Evolutionary conservation across 352 stramenopile genomes (phyloP).

Genomic region (Globisporangium irregulare): DNA sequence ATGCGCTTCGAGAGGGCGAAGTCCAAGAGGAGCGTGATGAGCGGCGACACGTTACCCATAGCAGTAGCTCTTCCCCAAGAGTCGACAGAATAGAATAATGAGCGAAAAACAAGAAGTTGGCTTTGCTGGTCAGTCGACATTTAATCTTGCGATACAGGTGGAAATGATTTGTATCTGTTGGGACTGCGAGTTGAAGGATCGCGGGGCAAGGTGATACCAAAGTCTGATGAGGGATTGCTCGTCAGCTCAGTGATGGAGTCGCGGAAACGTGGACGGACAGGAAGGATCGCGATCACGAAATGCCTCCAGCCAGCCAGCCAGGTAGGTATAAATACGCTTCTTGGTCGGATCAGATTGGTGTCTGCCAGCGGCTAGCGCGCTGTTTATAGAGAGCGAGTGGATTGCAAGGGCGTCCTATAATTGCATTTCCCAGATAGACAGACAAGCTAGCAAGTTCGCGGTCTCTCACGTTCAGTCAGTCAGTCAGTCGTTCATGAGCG

Average conservation of each 20-base stretch:
- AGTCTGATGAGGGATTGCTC: neutral
- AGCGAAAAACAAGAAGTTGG: neutral
- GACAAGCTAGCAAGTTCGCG: neutral
- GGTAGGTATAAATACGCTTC: conserved; percentile 5
- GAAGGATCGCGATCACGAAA: neutral
- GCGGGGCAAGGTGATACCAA: neutral
- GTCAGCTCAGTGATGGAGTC: neutral
- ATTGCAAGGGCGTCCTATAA: neutral
- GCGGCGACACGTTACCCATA: neutral
- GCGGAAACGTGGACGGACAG: neutral
- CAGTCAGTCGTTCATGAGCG: conserved; percentile 3
- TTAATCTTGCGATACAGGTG: neutral
- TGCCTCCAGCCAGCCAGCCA: no score
- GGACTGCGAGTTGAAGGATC: neutral
- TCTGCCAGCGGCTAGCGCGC: neutral
- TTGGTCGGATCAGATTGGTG: neutral
- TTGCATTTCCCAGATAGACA: neutral
- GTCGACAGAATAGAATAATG: conserved; percentile 14
- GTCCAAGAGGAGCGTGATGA: neutral
- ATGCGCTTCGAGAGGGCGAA: neutral
- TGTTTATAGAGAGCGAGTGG: conserved; percentile 3
- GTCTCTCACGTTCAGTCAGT: neutral
- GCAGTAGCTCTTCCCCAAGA: conserved; percentile 1
- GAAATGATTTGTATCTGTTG: neutral
- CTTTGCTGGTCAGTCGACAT: neutral